Conservation (phyloP, 345 rosid species). For the Lepidium africanum region DNA sequence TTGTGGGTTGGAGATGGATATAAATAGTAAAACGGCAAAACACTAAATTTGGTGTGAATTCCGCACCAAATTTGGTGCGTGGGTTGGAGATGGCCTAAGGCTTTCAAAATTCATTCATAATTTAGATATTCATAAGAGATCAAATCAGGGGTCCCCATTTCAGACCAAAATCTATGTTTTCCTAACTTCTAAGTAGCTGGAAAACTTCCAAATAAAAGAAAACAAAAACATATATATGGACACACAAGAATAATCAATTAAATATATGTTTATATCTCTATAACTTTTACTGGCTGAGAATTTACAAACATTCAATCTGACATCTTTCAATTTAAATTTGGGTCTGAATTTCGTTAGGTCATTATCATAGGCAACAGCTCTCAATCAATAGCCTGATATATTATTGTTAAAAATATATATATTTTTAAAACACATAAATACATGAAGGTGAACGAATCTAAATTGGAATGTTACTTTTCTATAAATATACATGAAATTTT, state of each 20-base stretch:
- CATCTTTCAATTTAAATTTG: slow-evolving; percentile 20
- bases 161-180: background rate
- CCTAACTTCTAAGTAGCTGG: background rate
- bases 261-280: background rate
- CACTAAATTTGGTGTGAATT: too few species aligned
- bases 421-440: slow-evolving; percentile 4
- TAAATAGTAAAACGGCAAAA: too few species aligned
- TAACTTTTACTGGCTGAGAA: slow-evolving; percentile 14
- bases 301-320: slow-evolving; percentile 28
- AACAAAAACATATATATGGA: background rate
- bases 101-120: background rate
- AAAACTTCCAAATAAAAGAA: slow-evolving; percentile 5
- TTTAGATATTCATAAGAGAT: background rate
- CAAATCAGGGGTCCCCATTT: background rate
- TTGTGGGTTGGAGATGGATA: too few species aligned
- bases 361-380: slow-evolving; percentile 21
- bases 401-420: background rate
- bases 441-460: slow-evolving; percentile 9
- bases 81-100: too few species aligned
- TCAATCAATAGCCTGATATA: slow-evolving; percentile 18
- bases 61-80: too few species aligned
- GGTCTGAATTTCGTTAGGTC: slow-evolving; percentile 22
- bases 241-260: slow-evolving; percentile 2
- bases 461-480: background rate
- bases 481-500: background rate